These are phyloP conservation scores for Diaporthe vexans DNA, from an alignment of 2,329 filamentous ascomycete species.

Conservation along the genomic window DNA sequence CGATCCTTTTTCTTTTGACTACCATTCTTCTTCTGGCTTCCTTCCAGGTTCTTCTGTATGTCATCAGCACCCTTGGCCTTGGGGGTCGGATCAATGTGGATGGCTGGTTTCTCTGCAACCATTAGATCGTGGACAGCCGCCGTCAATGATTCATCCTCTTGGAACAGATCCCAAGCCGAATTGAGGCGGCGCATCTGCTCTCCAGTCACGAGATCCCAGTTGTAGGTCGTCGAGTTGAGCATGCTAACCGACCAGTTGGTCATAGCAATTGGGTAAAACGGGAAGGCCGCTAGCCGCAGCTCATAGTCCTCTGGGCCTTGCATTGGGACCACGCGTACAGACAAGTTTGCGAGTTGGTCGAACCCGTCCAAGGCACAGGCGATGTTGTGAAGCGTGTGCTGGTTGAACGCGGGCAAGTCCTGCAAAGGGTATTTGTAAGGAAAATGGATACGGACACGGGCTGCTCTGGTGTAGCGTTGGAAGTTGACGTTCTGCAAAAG, in stretches of 20 bases:
- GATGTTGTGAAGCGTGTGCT: constrained; percentile 34
- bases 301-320: constrained; percentile 39
- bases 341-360: constrained; percentile 18
- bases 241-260: constrained; percentile 36
- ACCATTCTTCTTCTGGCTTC: constrained; percentile 15
- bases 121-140: not conserved
- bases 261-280: constrained; percentile 40
- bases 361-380: constrained; percentile 30
- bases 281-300: constrained; percentile 37
- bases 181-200: constrained; percentile 27
- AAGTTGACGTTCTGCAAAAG: constrained; percentile 37
- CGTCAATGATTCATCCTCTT: constrained; percentile 18
- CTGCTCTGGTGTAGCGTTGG: constrained; percentile 14
- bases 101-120: not conserved
- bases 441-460: constrained; percentile 41
- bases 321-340: constrained; percentile 34
- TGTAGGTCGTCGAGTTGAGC: constrained; percentile 30
- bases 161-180: constrained; percentile 29
- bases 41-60: not conserved
- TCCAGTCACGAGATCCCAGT: constrained; percentile 22
- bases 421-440: constrained; percentile 38
- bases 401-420: constrained; percentile 38
- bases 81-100: not conserved
- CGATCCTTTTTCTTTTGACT: constrained; percentile 38
- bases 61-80: not conserved